Evolutionary conservation across 169 alveolate species (phyloP).

Genomic region (Plasmodium gallinaceum): DNA sequence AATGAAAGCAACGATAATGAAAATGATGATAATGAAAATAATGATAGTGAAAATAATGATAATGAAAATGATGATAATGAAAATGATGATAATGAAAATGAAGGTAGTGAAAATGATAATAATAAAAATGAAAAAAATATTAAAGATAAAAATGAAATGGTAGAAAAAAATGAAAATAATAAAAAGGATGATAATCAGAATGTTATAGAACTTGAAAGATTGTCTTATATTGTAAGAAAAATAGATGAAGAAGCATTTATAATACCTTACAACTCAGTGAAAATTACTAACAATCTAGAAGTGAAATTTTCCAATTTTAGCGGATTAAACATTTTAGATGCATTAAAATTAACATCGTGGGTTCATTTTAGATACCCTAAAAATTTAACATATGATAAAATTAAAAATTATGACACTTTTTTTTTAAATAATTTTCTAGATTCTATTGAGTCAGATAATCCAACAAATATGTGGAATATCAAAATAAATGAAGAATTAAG

Average conservation of each 20-base stretch:
- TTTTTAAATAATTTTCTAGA: slow-evolving; percentile 68
- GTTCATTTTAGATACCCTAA: slow-evolving; percentile 74
- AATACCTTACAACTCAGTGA: slow-evolving; percentile 53
- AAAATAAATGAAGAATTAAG: slow-evolving; percentile 52
- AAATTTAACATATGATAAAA: slow-evolving; percentile 60
- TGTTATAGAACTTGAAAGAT: slow-evolving; percentile 33
- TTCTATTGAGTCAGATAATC: slow-evolving; percentile 48
- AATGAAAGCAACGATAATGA: neutral
- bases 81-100: slow-evolving; percentile 2
- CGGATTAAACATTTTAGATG: slow-evolving; percentile 55
- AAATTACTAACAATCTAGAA: slow-evolving; percentile 56
- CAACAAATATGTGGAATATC: slow-evolving; percentile 59
- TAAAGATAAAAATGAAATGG: neutral
- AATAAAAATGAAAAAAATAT: neutral
- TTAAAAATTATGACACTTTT: slow-evolving; percentile 53
- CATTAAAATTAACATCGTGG: slow-evolving; percentile 74
- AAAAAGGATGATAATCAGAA: slow-evolving; percentile 20
- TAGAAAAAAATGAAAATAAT: slow-evolving; percentile 10
- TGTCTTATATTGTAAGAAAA: slow-evolving; percentile 31
- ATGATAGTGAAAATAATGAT: neutral
- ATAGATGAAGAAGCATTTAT: slow-evolving; percentile 66
- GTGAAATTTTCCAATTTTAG: slow-evolving; percentile 56
- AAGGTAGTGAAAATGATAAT: neutral
- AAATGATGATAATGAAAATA: neutral
- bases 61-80: neutral